phyloP scores from a whole-genome alignment of 176 grass and related monocot species.

The Lolium perenne region DNA sequence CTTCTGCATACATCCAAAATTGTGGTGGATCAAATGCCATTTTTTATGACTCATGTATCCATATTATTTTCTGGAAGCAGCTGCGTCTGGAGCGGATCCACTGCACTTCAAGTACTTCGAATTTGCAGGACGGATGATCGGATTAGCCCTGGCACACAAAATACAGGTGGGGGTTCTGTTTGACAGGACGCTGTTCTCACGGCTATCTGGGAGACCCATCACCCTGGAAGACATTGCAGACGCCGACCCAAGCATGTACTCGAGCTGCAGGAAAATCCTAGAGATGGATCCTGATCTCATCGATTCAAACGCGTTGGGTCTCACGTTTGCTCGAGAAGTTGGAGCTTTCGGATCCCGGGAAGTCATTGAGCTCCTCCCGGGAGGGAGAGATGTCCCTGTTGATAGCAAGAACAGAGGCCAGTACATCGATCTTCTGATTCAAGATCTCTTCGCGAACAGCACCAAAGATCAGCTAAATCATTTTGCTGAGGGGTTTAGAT shows the following conservation, averaged over 20 bases:
- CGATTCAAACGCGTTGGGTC: conserved; percentile 61
- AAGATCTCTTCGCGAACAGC: conserved; percentile 55
- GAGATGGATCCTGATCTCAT: conserved; percentile 68
- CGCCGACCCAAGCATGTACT: conserved; percentile 61
- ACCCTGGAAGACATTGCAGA: conserved; percentile 68
- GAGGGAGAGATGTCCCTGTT: conserved; percentile 63
- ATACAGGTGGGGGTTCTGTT: conserved; percentile 62
- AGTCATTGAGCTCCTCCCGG: conserved; percentile 54
- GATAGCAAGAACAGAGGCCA: conserved; percentile 55
- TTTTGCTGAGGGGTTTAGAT: conserved; percentile 58
- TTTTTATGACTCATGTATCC: neutral
- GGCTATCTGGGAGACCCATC: conserved; percentile 49
- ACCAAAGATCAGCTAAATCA: conserved; percentile 45
- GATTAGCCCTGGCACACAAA: conserved; percentile 61
- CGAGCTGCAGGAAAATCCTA: conserved; percentile 65
- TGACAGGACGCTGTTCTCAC: conserved; percentile 61
- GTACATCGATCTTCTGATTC: conserved; percentile 65
- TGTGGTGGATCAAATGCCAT: neutral
- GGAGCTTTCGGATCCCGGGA: conserved; percentile 43
- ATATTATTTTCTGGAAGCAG: conserved; percentile 35
- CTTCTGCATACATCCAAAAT: neutral
- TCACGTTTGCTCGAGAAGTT: conserved; percentile 65
- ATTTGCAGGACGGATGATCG: conserved; percentile 63
- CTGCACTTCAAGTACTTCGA: conserved; percentile 57
- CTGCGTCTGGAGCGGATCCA: conserved; percentile 51